phyloP scores from a whole-genome alignment of 306 rosid genomes.

The Cyclanthera cordifolia region DNA sequence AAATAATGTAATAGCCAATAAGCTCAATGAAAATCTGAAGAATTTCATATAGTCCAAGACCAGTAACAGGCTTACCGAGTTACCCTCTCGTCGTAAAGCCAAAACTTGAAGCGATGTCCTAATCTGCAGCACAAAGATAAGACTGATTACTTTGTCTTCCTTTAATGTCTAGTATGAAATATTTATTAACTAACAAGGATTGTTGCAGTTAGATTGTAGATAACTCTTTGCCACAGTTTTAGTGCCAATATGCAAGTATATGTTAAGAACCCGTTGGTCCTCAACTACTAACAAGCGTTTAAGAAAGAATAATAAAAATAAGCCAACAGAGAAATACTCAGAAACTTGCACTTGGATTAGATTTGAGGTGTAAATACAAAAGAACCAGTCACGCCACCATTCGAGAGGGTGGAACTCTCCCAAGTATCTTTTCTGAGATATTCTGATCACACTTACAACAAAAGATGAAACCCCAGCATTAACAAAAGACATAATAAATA shows the following conservation, averaged over 20 bases:
- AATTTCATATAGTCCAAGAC: background rate
- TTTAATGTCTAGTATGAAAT: background rate
- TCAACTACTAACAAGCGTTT: no score
- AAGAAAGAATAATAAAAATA: no score
- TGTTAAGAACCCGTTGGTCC: no score
- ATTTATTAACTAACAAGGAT: background rate
- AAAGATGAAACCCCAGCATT: no score
- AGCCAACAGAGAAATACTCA: no score
- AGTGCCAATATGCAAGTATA: background rate
- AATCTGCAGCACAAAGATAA: constrained; percentile 38
- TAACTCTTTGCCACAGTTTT: background rate
- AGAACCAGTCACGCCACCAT: no score
- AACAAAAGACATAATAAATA: no score
- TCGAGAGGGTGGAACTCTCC: no score
- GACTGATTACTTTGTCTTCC: constrained; percentile 16
- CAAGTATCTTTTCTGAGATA: no score
- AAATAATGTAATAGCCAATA: constrained; percentile 11
- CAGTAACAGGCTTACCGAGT: constrained; percentile 29
- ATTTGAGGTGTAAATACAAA: no score
- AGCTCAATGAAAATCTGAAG: background rate
- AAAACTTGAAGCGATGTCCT: constrained; percentile 74
- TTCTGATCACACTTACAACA: no score
- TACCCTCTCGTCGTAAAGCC: constrained; percentile 65
- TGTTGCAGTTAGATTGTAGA: background rate
- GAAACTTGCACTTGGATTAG: no score